These are phyloP conservation scores for Phalaenopsis aphrodite DNA, from an alignment of 106 monocot species.

Conservation along the genomic window DNA sequence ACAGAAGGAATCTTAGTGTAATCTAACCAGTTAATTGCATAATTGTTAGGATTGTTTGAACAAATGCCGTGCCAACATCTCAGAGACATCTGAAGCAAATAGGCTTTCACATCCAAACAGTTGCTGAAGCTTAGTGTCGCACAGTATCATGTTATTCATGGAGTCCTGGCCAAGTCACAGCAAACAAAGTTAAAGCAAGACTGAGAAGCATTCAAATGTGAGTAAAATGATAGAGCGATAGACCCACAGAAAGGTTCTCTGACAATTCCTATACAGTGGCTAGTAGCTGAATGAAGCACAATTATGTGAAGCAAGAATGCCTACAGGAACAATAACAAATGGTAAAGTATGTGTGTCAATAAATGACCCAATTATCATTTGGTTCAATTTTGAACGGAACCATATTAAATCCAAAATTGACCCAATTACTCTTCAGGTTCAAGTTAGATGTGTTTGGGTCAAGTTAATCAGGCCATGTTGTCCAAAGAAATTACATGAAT, in stretches of 20 bases:
- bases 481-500: too few species aligned
- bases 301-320: background rate
- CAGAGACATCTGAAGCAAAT: constrained; percentile 21
- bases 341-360: background rate
- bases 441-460: too few species aligned
- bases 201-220: background rate
- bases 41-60: constrained; percentile 24
- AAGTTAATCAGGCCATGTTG: too few species aligned
- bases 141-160: constrained; percentile 19
- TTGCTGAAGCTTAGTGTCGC: constrained; percentile 45
- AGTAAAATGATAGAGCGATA: background rate
- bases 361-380: too few species aligned
- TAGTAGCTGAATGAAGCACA: background rate
- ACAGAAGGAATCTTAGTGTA: background rate
- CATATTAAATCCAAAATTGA: too few species aligned
- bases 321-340: background rate
- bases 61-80: constrained; percentile 40
- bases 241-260: background rate
- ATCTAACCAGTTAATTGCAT: constrained; percentile 27
- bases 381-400: too few species aligned
- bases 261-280: background rate
- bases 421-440: too few species aligned
- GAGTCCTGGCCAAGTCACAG: constrained; percentile 25
- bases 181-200: background rate
- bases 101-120: constrained; percentile 48